phyloP scores from a whole-genome alignment of 306 rosid species.

The Quercus glauca region DNA sequence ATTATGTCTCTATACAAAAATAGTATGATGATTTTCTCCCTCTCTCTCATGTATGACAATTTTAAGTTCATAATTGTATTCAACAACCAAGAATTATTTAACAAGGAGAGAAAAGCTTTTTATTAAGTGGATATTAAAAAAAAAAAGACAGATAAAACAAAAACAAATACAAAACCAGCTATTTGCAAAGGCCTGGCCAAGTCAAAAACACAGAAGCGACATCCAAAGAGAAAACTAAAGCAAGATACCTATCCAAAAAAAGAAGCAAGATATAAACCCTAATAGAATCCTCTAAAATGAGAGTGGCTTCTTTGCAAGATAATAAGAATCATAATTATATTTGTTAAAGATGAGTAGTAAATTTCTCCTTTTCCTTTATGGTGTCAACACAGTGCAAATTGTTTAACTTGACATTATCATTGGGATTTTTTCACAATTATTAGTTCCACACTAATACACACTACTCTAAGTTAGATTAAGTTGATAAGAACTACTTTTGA shows the following conservation, averaged over 20 bases:
- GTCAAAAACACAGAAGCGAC: neutral
- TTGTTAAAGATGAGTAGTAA: neutral
- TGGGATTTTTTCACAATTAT: neutral
- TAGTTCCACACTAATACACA: neutral
- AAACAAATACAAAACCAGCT: neutral
- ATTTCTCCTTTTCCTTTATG: neutral
- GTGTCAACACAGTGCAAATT: neutral
- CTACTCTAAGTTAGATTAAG: neutral
- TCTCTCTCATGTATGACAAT: neutral
- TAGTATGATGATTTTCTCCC: neutral
- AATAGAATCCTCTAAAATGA: neutral
- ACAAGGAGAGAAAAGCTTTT: neutral
- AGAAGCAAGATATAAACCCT: neutral
- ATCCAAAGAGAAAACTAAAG: neutral
- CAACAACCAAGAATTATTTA: neutral
- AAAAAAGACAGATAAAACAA: neutral
- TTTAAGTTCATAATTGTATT: neutral
- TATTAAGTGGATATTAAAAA: neutral
- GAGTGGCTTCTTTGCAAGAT: neutral
- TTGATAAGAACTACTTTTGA: neutral
- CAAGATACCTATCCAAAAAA: no score
- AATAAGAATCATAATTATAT: neutral
- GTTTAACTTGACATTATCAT: neutral
- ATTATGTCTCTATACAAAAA: neutral
- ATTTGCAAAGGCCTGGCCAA: neutral